Evolutionary conservation across 331 rosid genomes (phyloP).

Genomic region (Malus hybrid): DNA sequence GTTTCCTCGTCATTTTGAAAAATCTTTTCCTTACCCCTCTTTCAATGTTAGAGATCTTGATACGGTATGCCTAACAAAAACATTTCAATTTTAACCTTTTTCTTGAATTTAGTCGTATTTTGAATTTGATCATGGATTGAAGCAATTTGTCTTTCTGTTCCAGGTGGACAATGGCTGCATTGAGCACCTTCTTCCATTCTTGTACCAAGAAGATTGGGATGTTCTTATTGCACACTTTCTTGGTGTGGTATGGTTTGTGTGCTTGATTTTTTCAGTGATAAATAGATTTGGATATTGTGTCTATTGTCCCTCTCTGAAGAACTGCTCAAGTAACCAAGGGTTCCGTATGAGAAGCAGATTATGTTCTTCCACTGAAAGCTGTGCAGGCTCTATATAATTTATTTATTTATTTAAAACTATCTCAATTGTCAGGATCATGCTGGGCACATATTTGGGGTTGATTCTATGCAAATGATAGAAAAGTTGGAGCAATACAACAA

Average conservation of each 20-base stretch:
- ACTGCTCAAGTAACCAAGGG: not conserved
- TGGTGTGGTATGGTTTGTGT: conserved; percentile 70
- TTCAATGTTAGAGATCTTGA: conserved; percentile 96
- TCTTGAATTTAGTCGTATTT: not conserved
- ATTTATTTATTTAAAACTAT: conserved; percentile 1
- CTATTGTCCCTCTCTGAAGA: too few relatives aligned
- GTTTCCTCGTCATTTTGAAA: conserved; percentile 82
- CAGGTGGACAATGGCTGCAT: conserved; percentile 97
- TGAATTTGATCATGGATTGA: not conserved
- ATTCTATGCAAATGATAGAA: conserved; percentile 82
- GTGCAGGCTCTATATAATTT: not conserved
- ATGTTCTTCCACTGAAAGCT: not conserved
- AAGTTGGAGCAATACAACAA: conserved; percentile 86
- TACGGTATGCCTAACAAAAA: conserved; percentile 45
- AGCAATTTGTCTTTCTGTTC: conserved; percentile 13
- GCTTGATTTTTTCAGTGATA: not conserved
- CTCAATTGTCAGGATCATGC: conserved; percentile 73
- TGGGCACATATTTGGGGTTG: conserved; percentile 96
- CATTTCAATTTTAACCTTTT: not conserved
- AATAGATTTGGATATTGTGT: not conserved
- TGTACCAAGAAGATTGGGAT: conserved; percentile 86
- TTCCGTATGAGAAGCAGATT: not conserved
- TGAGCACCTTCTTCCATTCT: conserved; percentile 74
- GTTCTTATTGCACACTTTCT: conserved; percentile 97
- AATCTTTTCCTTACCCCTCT: conserved; percentile 81